Conservation (phyloP, 2,329 filamentous ascomycete species). For the Colletotrichum cordylinicola region DNA sequence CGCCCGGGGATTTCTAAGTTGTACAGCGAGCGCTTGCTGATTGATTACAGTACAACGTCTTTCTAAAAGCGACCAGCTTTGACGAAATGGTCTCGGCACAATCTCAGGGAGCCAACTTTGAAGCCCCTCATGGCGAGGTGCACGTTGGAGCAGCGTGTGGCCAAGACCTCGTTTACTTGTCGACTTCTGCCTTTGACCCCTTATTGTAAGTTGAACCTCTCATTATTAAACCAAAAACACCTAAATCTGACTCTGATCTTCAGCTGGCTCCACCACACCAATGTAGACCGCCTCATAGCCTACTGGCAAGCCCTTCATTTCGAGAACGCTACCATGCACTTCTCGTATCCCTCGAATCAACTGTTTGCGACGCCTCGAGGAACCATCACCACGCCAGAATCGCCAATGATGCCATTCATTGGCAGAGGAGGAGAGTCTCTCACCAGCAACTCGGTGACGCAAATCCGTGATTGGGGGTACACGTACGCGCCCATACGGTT, state of each 20-base stretch:
- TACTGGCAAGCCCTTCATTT: slow-evolving; percentile 55
- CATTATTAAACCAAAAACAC: not conserved
- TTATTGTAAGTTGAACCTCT: slow-evolving; percentile 43
- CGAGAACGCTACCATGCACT: slow-evolving; percentile 36
- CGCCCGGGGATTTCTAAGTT: not conserved
- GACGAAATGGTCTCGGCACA: slow-evolving; percentile 45
- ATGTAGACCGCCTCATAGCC: slow-evolving; percentile 71
- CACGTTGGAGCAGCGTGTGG: slow-evolving; percentile 44
- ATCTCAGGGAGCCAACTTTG: slow-evolving; percentile 44
- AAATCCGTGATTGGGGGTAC: slow-evolving; percentile 42
- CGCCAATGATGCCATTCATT: slow-evolving; percentile 58
- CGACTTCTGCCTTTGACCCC: slow-evolving; percentile 50
- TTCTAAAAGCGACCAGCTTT: slow-evolving; percentile 41
- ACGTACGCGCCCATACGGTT: slow-evolving; percentile 45
- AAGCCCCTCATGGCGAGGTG: slow-evolving; percentile 49
- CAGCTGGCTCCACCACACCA: slow-evolving; percentile 58
- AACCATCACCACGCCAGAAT: slow-evolving; percentile 45
- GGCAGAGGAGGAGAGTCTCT: slow-evolving; percentile 42
- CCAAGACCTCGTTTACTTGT: slow-evolving; percentile 39
- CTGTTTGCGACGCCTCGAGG: slow-evolving; percentile 47
- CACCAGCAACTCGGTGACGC: slow-evolving; percentile 42
- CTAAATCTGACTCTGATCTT: not conserved
- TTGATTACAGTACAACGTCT: slow-evolving; percentile 44
- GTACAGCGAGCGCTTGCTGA: not conserved
- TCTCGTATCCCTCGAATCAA: slow-evolving; percentile 37